Percentiles rank a stretch among this genome's conserved stretches.
Evolutionary conservation across 2,329 filamentous ascomycete species (phyloP).

Genomic region (Trichophyton benhamiae): DNA sequence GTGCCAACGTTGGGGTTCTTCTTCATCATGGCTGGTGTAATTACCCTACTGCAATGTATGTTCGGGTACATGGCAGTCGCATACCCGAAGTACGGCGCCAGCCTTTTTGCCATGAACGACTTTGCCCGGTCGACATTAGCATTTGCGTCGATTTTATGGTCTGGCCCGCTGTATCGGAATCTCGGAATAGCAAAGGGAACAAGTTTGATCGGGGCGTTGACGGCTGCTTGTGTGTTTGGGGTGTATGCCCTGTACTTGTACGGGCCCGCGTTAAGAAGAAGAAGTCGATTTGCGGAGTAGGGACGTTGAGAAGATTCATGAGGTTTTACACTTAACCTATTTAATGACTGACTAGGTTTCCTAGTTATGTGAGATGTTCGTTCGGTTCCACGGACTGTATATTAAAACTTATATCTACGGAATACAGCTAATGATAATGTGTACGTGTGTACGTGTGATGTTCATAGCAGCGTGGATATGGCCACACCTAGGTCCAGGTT

Average conservation of each 20-base stretch:
- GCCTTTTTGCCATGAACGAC: slow-evolving; percentile 32
- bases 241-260: not conserved
- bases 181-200: not conserved
- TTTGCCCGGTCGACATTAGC: slow-evolving; percentile 14
- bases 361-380: too few relatives aligned
- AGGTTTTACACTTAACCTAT: not conserved
- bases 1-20: slow-evolving; percentile 39
- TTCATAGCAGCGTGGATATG: not conserved
- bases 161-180: not conserved
- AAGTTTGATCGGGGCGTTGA: not conserved
- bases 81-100: slow-evolving; percentile 26
- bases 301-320: not conserved
- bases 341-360: not conserved
- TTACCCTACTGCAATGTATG: slow-evolving; percentile 12
- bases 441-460: not conserved
- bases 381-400: too few relatives aligned
- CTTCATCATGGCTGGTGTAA: slow-evolving; percentile 30
- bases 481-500: too few relatives aligned
- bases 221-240: not conserved
- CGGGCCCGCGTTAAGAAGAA: not conserved
- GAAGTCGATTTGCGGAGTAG: not conserved
- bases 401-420: too few relatives aligned
- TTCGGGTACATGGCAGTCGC: slow-evolving; percentile 22
- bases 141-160: slow-evolving; percentile 1
- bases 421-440: too few relatives aligned